phyloP scores from a whole-genome alignment of 768 basidiomycete species.

The Boletus barrowsii region DNA sequence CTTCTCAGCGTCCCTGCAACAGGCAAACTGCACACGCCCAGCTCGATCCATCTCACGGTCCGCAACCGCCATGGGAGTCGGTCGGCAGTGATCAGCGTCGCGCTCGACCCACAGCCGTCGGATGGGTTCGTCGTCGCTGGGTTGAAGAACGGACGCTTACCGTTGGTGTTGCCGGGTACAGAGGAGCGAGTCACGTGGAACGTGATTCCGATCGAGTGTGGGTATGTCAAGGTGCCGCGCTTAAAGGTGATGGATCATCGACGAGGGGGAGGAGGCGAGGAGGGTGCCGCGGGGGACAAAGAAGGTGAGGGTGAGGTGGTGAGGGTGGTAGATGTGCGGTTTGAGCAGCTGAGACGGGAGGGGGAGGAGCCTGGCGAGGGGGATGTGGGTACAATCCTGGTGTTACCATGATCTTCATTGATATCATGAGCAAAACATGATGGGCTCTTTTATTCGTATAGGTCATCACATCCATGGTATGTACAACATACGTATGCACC shows the following conservation, averaged over 20 bases:
- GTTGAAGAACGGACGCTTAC: conserved; percentile 59
- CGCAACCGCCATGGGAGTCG: conserved; percentile 64
- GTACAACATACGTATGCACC: too few relatives aligned
- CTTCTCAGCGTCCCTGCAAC: conserved; percentile 59
- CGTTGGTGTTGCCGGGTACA: conserved; percentile 69
- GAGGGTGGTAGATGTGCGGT: conserved; percentile 51
- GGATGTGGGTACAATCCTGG: conserved; percentile 10
- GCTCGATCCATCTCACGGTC: conserved; percentile 53
- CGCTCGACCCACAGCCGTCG: conserved; percentile 63
- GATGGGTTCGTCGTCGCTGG: conserved; percentile 86
- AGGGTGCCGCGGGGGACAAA: conserved; percentile 25
- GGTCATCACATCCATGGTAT: too few relatives aligned
- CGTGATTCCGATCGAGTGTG: conserved; percentile 73
- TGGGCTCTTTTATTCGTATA: too few relatives aligned
- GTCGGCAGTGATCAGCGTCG: conserved; percentile 67
- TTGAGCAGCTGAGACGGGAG: conserved; percentile 31
- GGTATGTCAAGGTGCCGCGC: conserved; percentile 57
- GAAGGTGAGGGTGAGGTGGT: conserved; percentile 46
- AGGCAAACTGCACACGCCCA: conserved; percentile 61
- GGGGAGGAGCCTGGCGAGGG: neutral
- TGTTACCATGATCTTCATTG: conserved; percentile 4
- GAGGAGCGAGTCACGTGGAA: conserved; percentile 68
- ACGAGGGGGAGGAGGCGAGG: conserved; percentile 30
- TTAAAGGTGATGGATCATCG: conserved; percentile 59
- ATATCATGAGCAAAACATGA: too few relatives aligned